Percentiles rank a stretch among this genome's conserved stretches.
phyloP scores from a whole-genome alignment of 257 asterid species.

The Petunia secreta region DNA sequence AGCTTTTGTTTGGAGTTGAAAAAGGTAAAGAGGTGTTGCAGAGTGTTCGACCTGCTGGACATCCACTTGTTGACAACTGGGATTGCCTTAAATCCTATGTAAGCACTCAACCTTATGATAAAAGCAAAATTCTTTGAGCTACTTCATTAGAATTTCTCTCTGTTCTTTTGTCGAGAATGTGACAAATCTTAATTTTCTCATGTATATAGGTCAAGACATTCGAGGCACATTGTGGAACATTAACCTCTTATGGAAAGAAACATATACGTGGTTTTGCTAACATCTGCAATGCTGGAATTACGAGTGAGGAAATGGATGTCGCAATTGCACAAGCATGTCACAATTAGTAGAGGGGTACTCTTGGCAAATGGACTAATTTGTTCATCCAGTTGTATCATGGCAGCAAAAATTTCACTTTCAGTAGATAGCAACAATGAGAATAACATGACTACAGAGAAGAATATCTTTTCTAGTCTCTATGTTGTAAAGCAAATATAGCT shows the following conservation, averaged over 20 bases:
- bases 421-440: too few relatives aligned
- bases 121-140: too few relatives aligned
- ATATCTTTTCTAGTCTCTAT: too few relatives aligned
- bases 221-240: constrained; percentile 75
- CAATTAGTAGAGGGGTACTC: background rate
- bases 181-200: background rate
- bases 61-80: constrained; percentile 35
- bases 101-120: constrained; percentile 20
- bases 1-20: constrained; percentile 75
- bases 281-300: constrained; percentile 79
- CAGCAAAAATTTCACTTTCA: too few relatives aligned
- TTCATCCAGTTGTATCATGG: too few relatives aligned
- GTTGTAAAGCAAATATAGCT: too few relatives aligned
- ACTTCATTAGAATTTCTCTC: too few relatives aligned
- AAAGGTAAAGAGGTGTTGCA: constrained; percentile 60
- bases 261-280: constrained; percentile 90
- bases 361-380: too few relatives aligned
- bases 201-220: constrained; percentile 59
- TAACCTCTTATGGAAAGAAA: constrained; percentile 89
- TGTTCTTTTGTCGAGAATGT: too few relatives aligned
- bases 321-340: constrained; percentile 78
- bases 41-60: constrained; percentile 62
- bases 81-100: constrained; percentile 82
- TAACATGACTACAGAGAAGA: too few relatives aligned
- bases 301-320: constrained; percentile 66